A percentile compares a stretch with the other conserved stretches of the same genome.
Conservation (phyloP, 2,329 filamentous ascomycete species). For the Colletotrichum sp. region DNA sequence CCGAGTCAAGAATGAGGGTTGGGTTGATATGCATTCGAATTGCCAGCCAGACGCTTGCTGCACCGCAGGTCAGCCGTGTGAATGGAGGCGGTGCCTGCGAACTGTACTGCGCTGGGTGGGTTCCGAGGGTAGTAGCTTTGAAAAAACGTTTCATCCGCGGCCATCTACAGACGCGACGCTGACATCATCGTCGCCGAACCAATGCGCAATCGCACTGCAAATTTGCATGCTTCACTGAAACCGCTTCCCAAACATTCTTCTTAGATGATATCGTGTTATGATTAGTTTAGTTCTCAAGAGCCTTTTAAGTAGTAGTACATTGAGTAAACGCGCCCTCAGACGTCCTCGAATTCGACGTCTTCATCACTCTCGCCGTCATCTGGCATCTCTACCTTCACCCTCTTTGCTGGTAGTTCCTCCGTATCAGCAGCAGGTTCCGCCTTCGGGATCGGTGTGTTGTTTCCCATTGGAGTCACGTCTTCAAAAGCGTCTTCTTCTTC, state of each 20-base stretch:
- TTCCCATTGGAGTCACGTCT: constrained; percentile 44
- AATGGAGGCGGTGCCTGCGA: background rate
- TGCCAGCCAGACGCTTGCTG: background rate
- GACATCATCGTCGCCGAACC: background rate
- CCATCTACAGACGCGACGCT: background rate
- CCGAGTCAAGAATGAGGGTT: background rate
- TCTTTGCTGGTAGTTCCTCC: constrained; percentile 60
- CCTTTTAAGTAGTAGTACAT: background rate
- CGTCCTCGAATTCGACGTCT: constrained; percentile 65
- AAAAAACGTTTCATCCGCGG: background rate
- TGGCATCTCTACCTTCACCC: constrained; percentile 62
- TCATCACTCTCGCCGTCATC: constrained; percentile 58
- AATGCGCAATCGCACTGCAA: background rate
- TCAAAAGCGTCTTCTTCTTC: constrained; percentile 54
- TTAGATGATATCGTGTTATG: background rate
- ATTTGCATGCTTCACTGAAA: background rate
- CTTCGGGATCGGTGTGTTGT: constrained; percentile 34
- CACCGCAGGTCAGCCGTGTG: background rate
- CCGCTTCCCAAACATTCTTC: background rate
- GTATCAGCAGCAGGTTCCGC: constrained; percentile 35
- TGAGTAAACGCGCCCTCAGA: constrained; percentile 31
- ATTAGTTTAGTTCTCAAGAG: background rate
- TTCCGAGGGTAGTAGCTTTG: background rate
- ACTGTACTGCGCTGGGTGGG: background rate
- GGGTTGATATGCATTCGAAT: background rate